These are phyloP conservation scores for Pleoardoris graminearum DNA, from an alignment of 2,329 filamentous ascomycete species.

Conservation along the genomic window DNA sequence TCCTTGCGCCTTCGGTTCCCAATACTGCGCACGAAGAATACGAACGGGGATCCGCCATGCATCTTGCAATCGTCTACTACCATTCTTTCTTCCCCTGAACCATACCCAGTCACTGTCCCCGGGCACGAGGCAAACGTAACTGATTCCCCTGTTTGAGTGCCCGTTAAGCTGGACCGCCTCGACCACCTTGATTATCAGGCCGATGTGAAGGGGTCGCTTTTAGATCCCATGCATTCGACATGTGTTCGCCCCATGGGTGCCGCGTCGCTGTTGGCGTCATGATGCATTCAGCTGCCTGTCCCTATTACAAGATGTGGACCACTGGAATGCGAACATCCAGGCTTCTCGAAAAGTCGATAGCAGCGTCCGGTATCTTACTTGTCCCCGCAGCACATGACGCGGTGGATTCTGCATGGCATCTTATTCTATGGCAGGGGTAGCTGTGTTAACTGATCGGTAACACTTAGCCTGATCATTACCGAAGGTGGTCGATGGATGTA, in stretches of 20 bases:
- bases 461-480: background rate
- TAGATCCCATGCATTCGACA: background rate
- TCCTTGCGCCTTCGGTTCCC: background rate
- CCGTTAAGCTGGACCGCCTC: background rate
- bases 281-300: constrained; percentile 2
- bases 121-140: background rate
- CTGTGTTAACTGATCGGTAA: background rate
- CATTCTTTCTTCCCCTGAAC: background rate
- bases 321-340: background rate
- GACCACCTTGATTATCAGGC: background rate
- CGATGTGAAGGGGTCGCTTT: background rate
- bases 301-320: background rate
- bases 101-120: background rate
- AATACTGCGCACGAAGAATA: background rate
- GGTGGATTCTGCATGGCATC: background rate
- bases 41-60: background rate
- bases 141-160: too few species aligned
- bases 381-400: background rate
- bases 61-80: background rate
- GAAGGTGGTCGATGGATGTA: background rate
- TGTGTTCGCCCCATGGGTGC: background rate
- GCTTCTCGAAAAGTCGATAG: background rate
- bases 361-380: background rate
- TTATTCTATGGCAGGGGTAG: background rate
- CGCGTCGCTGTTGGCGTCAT: background rate